Base-by-base conservation (phyloP, 1,139 yeast genomes). In the Sugiyamaella castrensis region DNA sequence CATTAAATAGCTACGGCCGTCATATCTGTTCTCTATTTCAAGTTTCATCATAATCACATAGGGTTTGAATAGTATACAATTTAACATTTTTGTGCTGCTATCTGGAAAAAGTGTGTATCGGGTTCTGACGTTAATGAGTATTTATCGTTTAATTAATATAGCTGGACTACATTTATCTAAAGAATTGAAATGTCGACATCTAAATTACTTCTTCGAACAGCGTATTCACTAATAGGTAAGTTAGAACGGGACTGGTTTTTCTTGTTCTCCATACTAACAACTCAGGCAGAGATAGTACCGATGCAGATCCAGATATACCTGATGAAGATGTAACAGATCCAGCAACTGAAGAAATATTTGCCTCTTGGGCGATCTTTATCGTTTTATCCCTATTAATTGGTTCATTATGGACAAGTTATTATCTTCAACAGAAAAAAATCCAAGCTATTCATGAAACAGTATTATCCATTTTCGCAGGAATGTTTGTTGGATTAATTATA, bases 391-490 rank as follows among this genome's bases (percentile, higher is more conserved):
- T 94, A 45, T 73, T 94, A 46, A 86, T 94, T 55, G 79, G 89
- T 8, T 96, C 98, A 0, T 71, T 94, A 46, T 92, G 98, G 97
- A 87, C 96, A 1, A 85, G 95, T 30, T 94, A 92, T 69, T 92
- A 87, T 66, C 73, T 94, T 48, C 96, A 92, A 63, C 96, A 88
- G 62, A 79, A 91, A 59, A 77, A 94, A 57, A 91, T 94, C 58
- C 91, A 88, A 65, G 96, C 96, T 1, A 81, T 94, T 13, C 99
- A 94, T 68, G 99, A 94, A 71, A 92, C 98, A 0, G 98, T 94
- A 40, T 73, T 94, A 46, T 88, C 98, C 1, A 92, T 94, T 56
- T 89, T 92, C 65, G 88, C 92, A 61, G 99, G 99, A 30, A 91
- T 89, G 98, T 76, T 88, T 45, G 96, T 94, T 27, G 99, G 99